These are phyloP conservation scores for Metschnikowia rubicola DNA, from an alignment of 805 yeast genomes.

Conservation along the genomic window DNA sequence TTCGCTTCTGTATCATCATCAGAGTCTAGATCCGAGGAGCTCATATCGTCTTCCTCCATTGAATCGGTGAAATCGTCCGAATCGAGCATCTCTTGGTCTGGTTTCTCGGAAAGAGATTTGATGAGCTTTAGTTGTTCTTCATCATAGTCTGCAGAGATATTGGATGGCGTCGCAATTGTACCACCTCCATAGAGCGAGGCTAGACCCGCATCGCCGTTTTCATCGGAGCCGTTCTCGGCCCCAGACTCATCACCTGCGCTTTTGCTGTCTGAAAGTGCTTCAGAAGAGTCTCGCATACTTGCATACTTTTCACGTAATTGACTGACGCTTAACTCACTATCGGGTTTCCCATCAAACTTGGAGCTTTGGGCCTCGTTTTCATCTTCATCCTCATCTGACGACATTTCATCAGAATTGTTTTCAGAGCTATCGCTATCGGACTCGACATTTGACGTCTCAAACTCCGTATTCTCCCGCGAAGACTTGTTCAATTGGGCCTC, in stretches of 20 bases:
- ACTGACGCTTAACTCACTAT: conserved; percentile 51
- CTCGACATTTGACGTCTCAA: conserved; percentile 17
- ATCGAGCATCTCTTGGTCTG: conserved; percentile 17
- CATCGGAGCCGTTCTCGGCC: conserved; percentile 7
- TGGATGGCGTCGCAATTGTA: not conserved
- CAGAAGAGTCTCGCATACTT: conserved; percentile 25
- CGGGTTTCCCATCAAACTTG: conserved; percentile 26
- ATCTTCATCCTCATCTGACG: conserved; percentile 19
- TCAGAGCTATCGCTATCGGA: conserved; percentile 22
- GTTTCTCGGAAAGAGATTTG: conserved; percentile 13
- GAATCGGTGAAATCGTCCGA: conserved; percentile 20
- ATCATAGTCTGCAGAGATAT: conserved; percentile 23
- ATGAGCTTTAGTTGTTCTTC: conserved; percentile 34
- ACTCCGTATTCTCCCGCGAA: conserved; percentile 27
- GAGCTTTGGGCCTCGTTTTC: conserved; percentile 3
- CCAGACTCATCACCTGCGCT: conserved; percentile 11
- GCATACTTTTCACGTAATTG: conserved; percentile 57
- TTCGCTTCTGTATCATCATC: conserved; percentile 6
- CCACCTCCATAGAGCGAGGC: conserved; percentile 32
- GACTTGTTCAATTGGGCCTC: conserved; percentile 70
- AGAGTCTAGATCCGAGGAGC: conserved; percentile 14
- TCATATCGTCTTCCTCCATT: conserved; percentile 14
- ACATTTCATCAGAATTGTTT: conserved; percentile 18
- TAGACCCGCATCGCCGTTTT: conserved; percentile 15
- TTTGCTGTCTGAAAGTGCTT: conserved; percentile 16